Conservation (phyloP, 441 rosid genomes). For the Corymbia citriodora region DNA sequence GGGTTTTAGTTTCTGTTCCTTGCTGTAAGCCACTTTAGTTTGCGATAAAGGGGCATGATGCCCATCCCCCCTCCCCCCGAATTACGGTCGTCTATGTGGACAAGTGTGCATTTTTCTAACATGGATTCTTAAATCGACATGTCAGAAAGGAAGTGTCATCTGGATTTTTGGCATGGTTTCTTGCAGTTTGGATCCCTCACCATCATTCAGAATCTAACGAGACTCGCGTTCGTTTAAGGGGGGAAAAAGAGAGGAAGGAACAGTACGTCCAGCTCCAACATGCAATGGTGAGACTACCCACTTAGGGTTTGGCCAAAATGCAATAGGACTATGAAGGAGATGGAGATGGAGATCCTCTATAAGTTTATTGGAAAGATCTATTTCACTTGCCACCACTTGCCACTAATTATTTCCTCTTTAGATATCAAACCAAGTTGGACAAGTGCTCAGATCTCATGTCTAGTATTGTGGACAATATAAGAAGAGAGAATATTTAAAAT, state of each 20-base stretch:
- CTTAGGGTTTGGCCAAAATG: background rate
- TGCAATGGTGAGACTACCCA: background rate
- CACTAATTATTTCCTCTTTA: background rate
- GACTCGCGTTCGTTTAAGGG: background rate
- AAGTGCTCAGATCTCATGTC: background rate
- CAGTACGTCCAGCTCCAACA: background rate
- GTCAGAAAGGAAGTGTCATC: background rate
- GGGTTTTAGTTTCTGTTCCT: slow-evolving; percentile 20
- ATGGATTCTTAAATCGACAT: background rate
- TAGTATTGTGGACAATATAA: background rate
- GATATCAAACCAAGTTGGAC: background rate
- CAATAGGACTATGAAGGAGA: background rate
- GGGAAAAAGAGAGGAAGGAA: no score
- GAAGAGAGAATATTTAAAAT: background rate
- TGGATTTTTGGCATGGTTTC: background rate
- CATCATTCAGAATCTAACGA: background rate
- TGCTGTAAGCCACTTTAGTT: slow-evolving; percentile 40
- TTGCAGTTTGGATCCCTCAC: background rate
- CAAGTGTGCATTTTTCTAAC: background rate
- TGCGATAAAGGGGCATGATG: slow-evolving; percentile 12
- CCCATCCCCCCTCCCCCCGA: background rate
- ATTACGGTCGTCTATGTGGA: slow-evolving; percentile 18
- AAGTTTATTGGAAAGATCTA: background rate
- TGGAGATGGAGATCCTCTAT: background rate
- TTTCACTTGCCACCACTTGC: background rate